Percentiles rank a stretch among this genome's conserved stretches.
Conservation (phyloP, 2,329 filamentous ascomycete species). For the Fusarium sp. region DNA sequence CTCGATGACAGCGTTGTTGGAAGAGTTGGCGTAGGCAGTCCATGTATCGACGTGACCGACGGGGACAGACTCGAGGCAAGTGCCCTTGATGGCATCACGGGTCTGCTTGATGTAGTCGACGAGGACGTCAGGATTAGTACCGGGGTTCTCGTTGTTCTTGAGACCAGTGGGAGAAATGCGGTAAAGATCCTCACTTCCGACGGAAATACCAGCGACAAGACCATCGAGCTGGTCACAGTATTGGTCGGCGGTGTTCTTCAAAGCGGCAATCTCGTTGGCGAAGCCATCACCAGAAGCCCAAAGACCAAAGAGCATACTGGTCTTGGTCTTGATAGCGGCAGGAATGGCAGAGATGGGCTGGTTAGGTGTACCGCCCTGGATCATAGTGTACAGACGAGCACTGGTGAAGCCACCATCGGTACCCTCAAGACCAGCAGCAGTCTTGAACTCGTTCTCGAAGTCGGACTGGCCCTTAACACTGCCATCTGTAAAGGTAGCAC, state of each 20-base stretch:
- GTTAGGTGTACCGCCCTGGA: slow-evolving; percentile 74
- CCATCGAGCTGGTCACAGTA: slow-evolving; percentile 74
- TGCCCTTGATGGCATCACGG: slow-evolving; percentile 71
- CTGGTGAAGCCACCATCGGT: slow-evolving; percentile 72
- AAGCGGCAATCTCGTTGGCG: slow-evolving; percentile 77
- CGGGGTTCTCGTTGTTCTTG: slow-evolving; percentile 69
- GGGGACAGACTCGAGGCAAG: slow-evolving; percentile 65
- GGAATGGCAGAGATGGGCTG: slow-evolving; percentile 78
- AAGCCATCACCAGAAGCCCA: slow-evolving; percentile 82
- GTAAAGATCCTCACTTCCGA: slow-evolving; percentile 90
- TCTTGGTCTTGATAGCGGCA: slow-evolving; percentile 84
- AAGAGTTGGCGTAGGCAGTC: slow-evolving; percentile 79
- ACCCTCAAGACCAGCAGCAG: slow-evolving; percentile 71
- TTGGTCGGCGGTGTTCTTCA: slow-evolving; percentile 73
- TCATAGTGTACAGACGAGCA: slow-evolving; percentile 80
- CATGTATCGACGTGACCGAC: slow-evolving; percentile 93
- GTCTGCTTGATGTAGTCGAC: slow-evolving; percentile 77
- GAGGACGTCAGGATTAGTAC: slow-evolving; percentile 70
- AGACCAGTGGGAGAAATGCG: slow-evolving; percentile 78
- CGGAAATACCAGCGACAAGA: slow-evolving; percentile 82
- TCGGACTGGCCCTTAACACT: slow-evolving; percentile 69
- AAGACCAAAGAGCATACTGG: slow-evolving; percentile 81
- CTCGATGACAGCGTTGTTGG: slow-evolving; percentile 76
- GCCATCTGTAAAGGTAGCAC: slow-evolving; percentile 69
- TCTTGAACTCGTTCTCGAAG: slow-evolving; percentile 77